These are phyloP conservation scores for Ogataea salicorniae DNA, from an alignment of 805 yeast genomes.

Conservation along the genomic window DNA sequence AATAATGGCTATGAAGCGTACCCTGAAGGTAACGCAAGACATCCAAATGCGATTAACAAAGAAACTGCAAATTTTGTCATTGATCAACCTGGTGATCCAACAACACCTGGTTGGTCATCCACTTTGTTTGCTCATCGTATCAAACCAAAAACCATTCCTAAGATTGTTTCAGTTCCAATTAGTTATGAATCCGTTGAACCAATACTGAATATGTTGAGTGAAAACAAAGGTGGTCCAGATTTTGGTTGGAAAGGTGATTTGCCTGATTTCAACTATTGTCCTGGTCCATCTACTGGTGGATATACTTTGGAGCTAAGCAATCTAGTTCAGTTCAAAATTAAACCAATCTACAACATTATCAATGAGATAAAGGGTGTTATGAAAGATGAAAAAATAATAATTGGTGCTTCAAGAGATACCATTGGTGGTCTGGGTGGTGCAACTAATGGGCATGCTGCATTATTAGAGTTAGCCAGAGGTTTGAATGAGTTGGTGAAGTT, in stretches of 20 bases:
- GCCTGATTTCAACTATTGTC: slow-evolving; percentile 35
- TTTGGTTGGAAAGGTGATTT: slow-evolving; percentile 38
- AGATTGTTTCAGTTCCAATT: slow-evolving; percentile 50
- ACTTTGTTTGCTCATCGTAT: slow-evolving; percentile 35
- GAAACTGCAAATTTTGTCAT: slow-evolving; percentile 55
- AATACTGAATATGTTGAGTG: slow-evolving; percentile 34
- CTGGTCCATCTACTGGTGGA: slow-evolving; percentile 39
- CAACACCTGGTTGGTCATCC: slow-evolving; percentile 69
- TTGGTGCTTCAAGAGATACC: slow-evolving; percentile 54
- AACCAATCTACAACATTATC: slow-evolving; percentile 44
- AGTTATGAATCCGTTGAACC: slow-evolving; percentile 39
- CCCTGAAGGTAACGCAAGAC: slow-evolving; percentile 65
- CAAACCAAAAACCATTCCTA: slow-evolving; percentile 41
- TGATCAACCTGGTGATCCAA: slow-evolving; percentile 70
- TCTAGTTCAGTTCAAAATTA: slow-evolving; percentile 36
- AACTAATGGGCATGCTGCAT: slow-evolving; percentile 43
- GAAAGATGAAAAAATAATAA: slow-evolving; percentile 44
- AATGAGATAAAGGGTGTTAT: slow-evolving; percentile 54
- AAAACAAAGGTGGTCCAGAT: slow-evolving; percentile 33
- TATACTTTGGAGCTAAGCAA: slow-evolving; percentile 35
- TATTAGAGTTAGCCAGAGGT: slow-evolving; percentile 51
- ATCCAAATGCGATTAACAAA: slow-evolving; percentile 54
- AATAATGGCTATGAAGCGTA: slow-evolving; percentile 51
- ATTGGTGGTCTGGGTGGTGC: slow-evolving; percentile 49
- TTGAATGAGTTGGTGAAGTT: slow-evolving; percentile 37